Conservation (phyloP, 2,329 filamentous ascomycete genomes). For the Diaporthe vexans region DNA sequence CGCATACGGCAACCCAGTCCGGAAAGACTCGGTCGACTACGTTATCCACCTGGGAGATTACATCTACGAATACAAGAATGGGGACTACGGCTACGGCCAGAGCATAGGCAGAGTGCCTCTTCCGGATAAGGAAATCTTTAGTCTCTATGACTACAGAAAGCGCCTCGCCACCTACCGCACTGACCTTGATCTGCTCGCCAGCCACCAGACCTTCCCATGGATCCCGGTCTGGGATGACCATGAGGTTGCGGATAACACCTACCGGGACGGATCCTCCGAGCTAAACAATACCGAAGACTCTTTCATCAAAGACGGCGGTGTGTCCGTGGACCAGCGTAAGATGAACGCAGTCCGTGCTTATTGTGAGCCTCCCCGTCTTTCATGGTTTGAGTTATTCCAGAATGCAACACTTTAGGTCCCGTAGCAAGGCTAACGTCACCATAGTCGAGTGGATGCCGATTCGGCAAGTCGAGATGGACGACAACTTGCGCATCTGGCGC, state of each 20-base stretch:
- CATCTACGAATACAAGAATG: conserved; percentile 73
- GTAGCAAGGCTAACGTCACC: no score
- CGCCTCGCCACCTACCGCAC: conserved; percentile 71
- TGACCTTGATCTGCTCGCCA: conserved; percentile 70
- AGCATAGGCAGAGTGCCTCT: conserved; percentile 65
- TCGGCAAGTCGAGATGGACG: conserved; percentile 75
- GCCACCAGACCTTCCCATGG: conserved; percentile 71
- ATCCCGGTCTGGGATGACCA: conserved; percentile 77
- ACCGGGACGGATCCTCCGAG: conserved; percentile 70
- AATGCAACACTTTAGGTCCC: no score
- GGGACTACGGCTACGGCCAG: conserved; percentile 64
- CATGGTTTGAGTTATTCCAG: no score
- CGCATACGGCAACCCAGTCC: conserved; percentile 69
- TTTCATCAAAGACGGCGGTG: conserved; percentile 69
- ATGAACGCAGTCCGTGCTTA: conserved; percentile 80
- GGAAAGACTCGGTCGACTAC: conserved; percentile 72
- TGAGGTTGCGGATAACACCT: conserved; percentile 75
- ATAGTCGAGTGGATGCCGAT: conserved; percentile 73
- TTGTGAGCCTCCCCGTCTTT: conserved; percentile 48
- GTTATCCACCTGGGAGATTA: conserved; percentile 72
- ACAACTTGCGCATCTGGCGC: conserved; percentile 78
- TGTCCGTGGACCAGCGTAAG: conserved; percentile 80
- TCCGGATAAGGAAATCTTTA: conserved; percentile 65
- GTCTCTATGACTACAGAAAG: conserved; percentile 71
- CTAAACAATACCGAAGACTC: conserved; percentile 77